phyloP scores from a whole-genome alignment of 1,284 basidiomycete genomes.

The Ceratobasidium sp. region DNA sequence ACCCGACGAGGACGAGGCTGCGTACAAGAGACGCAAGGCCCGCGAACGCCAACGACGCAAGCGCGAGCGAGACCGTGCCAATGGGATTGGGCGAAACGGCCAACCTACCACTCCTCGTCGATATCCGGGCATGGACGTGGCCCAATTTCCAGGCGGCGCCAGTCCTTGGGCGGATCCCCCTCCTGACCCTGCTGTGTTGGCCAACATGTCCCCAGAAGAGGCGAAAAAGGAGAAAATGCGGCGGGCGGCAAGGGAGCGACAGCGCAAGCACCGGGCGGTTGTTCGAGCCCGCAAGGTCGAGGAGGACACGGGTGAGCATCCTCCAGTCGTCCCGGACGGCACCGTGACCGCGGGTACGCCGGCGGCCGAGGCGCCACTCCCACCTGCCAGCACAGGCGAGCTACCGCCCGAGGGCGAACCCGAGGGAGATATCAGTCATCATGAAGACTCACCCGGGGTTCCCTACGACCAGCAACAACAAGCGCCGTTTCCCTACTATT shows the following conservation, averaged over 20 bases:
- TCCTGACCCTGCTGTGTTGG: slow-evolving; percentile 45
- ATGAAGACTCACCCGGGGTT: slow-evolving; percentile 51
- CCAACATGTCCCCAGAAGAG: slow-evolving; percentile 59
- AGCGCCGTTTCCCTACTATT: slow-evolving; percentile 19
- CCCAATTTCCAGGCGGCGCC: neutral
- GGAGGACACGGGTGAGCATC: slow-evolving; percentile 76
- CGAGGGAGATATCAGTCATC: slow-evolving; percentile 16
- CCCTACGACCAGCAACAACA: slow-evolving; percentile 55
- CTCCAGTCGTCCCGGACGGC: slow-evolving; percentile 50
- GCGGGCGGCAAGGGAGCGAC: slow-evolving; percentile 74
- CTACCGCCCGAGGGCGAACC: neutral
- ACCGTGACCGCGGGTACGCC: slow-evolving; percentile 65
- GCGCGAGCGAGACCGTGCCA: slow-evolving; percentile 70
- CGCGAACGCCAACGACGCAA: slow-evolving; percentile 79
- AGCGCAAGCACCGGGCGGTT: slow-evolving; percentile 75
- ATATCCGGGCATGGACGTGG: slow-evolving; percentile 30
- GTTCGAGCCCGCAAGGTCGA: slow-evolving; percentile 77
- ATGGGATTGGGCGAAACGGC: slow-evolving; percentile 32
- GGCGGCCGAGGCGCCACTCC: slow-evolving; percentile 62
- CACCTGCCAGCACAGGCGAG: slow-evolving; percentile 7
- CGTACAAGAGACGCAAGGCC: slow-evolving; percentile 74
- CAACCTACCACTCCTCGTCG: slow-evolving; percentile 31
- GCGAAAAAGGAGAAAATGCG: slow-evolving; percentile 70
- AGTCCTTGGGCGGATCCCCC: slow-evolving; percentile 38
- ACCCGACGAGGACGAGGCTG: slow-evolving; percentile 42